Percentiles rank a stretch among this genome's conserved stretches.
These are phyloP conservation scores for Tolypocladium album DNA, from an alignment of 2,329 filamentous ascomycete species.

Conservation along the genomic window DNA sequence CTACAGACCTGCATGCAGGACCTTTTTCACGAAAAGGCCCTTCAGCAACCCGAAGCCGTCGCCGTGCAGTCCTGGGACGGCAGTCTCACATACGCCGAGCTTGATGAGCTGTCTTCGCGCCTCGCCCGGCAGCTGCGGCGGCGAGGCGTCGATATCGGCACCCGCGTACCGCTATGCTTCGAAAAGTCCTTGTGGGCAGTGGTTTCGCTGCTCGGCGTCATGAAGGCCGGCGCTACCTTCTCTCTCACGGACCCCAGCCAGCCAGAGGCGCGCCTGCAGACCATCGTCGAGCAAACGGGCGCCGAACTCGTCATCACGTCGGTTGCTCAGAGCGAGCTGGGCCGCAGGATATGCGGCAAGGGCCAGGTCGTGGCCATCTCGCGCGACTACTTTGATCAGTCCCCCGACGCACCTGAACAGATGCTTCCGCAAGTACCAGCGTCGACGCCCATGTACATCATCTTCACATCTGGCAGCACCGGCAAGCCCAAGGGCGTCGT, in stretches of 20 bases:
- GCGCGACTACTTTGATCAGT: slow-evolving; percentile 12
- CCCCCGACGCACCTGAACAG: slow-evolving; percentile 7
- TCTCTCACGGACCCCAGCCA: slow-evolving; percentile 35
- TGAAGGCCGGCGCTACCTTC: slow-evolving; percentile 38
- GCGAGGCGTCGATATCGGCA: slow-evolving; percentile 25
- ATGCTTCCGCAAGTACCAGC: slow-evolving; percentile 28
- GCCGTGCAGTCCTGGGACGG: slow-evolving; percentile 43
- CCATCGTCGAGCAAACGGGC: slow-evolving; percentile 31
- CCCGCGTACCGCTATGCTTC: slow-evolving; percentile 37
- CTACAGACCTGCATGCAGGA: slow-evolving; percentile 35
- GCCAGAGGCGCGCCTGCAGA: slow-evolving; percentile 31
- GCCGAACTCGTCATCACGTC: slow-evolving; percentile 30
- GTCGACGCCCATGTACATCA: slow-evolving; percentile 37
- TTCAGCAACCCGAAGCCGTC: slow-evolving; percentile 22
- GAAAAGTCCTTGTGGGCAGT: slow-evolving; percentile 37
- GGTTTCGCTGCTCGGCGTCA: slow-evolving; percentile 32
- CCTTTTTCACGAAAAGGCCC: slow-evolving; percentile 28
- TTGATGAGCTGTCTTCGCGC: slow-evolving; percentile 29
- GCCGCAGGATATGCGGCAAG: slow-evolving; percentile 22
- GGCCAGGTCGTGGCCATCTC: slow-evolving; percentile 23
- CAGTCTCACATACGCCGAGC: slow-evolving; percentile 31
- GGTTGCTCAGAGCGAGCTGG: slow-evolving; percentile 24
- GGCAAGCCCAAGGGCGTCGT: slow-evolving; percentile 54
- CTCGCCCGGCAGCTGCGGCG: slow-evolving; percentile 28
- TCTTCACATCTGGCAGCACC: slow-evolving; percentile 56